Percentiles rank a stretch among this genome's conserved stretches.
phyloP scores from a whole-genome alignment of 768 basidiomycete species.

The Lentinula edodes region DNA sequence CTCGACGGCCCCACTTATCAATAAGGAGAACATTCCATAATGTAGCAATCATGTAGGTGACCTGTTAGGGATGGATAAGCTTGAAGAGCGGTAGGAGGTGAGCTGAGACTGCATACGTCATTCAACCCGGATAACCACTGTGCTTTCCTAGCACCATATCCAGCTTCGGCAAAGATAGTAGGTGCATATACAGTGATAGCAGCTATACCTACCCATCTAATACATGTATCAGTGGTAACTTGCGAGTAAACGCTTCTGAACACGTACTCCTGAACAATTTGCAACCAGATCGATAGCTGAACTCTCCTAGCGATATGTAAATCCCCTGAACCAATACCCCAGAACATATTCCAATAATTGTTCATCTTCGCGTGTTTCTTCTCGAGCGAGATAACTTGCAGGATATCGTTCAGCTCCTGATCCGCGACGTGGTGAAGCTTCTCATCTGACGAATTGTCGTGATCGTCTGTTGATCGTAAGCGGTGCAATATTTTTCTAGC shows the following conservation, averaged over 20 bases:
- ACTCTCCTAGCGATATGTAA: conserved; percentile 36
- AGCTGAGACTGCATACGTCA: conserved; percentile 20
- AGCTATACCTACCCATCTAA: conserved; percentile 39
- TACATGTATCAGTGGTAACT: not conserved
- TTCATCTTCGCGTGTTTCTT: conserved; percentile 33
- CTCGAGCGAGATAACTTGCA: conserved; percentile 32
- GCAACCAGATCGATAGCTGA: conserved; percentile 38
- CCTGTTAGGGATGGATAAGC: conserved; percentile 14
- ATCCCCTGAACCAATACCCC: conserved; percentile 36
- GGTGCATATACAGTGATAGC: conserved; percentile 42
- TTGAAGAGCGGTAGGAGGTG: not conserved
- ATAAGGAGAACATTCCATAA: conserved; percentile 36
- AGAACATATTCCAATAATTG: conserved; percentile 39
- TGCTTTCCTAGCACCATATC: conserved; percentile 34
- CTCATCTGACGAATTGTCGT: conserved; percentile 4
- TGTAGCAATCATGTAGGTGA: conserved; percentile 38
- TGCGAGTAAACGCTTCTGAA: not conserved
- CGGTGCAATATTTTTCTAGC: conserved; percentile 29
- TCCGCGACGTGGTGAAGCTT: conserved; percentile 15
- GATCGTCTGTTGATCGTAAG: conserved; percentile 22
- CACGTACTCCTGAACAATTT: conserved; percentile 36
- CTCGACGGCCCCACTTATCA: conserved; percentile 36
- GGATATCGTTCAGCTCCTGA: conserved; percentile 31
- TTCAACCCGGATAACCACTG: conserved; percentile 42
- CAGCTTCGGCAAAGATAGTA: conserved; percentile 37